phyloP scores from a whole-genome alignment of 371 early-diverging fungal genomes.

The Saksenaea vasiformis region DNA sequence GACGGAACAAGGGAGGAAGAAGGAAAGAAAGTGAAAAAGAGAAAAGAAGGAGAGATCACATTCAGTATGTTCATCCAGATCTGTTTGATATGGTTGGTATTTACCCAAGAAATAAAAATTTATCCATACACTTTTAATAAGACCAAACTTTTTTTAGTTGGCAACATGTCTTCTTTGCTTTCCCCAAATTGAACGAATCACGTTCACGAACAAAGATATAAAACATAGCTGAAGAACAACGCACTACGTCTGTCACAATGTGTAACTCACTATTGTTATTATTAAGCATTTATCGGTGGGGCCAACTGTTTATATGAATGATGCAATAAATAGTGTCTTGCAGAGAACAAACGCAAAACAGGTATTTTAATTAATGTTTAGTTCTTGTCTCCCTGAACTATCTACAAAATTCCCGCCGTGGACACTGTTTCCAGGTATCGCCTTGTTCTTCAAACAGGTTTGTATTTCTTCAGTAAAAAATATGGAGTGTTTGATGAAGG shows the following conservation, averaged over 20 bases:
- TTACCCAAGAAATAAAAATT: neutral
- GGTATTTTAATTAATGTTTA: no score
- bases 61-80: neutral
- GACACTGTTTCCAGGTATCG: no score
- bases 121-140: neutral
- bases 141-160: neutral
- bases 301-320: no score
- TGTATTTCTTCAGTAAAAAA: no score
- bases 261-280: no score
- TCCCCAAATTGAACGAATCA: neutral
- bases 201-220: neutral
- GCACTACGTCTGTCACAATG: neutral
- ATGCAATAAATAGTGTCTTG: no score
- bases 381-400: no score
- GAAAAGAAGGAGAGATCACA: neutral
- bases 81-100: neutral
- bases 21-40: neutral
- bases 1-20: conserved; percentile 8
- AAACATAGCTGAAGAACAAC: neutral
- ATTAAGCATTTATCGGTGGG: no score
- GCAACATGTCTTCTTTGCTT: neutral
- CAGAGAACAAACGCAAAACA: no score
- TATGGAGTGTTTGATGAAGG: no score
- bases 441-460: no score
- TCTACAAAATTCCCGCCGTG: no score